Conservation (phyloP, 2,329 filamentous ascomycete genomes). For the Drechslerella stenobrocha region DNA sequence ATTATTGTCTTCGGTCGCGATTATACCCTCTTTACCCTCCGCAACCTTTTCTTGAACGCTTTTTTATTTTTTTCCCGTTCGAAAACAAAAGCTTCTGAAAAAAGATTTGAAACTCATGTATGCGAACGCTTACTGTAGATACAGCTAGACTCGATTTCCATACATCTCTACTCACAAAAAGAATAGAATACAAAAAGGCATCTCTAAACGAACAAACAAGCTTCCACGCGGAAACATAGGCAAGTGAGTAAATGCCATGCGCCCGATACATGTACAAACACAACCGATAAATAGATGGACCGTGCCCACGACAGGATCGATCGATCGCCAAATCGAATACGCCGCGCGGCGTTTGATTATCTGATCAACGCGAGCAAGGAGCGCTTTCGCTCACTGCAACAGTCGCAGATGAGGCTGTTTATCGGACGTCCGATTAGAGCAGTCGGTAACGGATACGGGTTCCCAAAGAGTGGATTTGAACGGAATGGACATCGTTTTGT, state of each 20-base stretch:
- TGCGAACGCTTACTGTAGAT: slow-evolving; percentile 35
- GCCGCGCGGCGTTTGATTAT: no score
- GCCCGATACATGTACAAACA: no score
- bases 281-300: no score
- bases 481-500: no score
- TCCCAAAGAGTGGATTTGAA: neutral
- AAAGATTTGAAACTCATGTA: slow-evolving; percentile 23
- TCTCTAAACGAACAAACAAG: neutral
- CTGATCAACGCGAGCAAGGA: slow-evolving; percentile 23
- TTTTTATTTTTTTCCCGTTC: slow-evolving; percentile 16
- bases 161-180: slow-evolving; percentile 48
- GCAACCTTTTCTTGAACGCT: slow-evolving; percentile 27
- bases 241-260: no score
- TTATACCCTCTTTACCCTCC: slow-evolving; percentile 32
- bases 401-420: slow-evolving; percentile 22
- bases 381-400: slow-evolving; percentile 3
- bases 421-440: slow-evolving; percentile 6
- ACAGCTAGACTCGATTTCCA: slow-evolving; percentile 28
- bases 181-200: slow-evolving; percentile 34
- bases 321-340: no score
- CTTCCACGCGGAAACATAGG: no score
- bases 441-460: slow-evolving; percentile 4
- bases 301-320: no score
- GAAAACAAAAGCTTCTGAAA: slow-evolving; percentile 16
- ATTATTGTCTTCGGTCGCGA: slow-evolving; percentile 14